These are phyloP conservation scores for Fusarium robinianum DNA, from an alignment of 2,329 filamentous ascomycete species.

Conservation along the genomic window DNA sequence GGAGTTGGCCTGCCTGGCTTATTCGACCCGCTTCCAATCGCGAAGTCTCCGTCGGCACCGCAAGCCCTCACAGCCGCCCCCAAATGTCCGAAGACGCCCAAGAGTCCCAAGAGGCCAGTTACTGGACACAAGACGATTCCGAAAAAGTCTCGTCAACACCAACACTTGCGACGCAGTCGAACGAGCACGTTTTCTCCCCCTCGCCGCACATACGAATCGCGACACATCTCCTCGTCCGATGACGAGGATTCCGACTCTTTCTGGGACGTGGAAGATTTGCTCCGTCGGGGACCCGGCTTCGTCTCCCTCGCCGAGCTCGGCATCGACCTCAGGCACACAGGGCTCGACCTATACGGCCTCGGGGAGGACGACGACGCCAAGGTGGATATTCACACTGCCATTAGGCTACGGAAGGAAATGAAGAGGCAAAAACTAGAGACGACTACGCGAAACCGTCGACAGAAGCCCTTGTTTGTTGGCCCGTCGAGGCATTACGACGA, in stretches of 20 bases:
- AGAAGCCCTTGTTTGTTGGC: constrained; percentile 1
- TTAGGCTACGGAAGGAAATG: constrained; percentile 29
- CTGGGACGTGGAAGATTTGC: constrained; percentile 19
- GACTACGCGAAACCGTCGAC: constrained; percentile 6
- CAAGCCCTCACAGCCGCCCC: constrained; percentile 1
- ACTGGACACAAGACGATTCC: constrained; percentile 20
- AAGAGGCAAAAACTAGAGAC: constrained; percentile 13
- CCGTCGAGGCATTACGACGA: constrained; percentile 17
- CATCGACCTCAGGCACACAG: constrained; percentile 19
- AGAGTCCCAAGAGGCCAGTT: constrained; percentile 11
- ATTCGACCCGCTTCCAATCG: constrained; percentile 29
- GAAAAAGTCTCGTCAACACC: not conserved
- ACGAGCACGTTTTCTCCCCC: constrained; percentile 12
- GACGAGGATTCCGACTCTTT: constrained; percentile 27
- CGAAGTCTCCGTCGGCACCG: constrained; percentile 4
- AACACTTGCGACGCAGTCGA: constrained; percentile 10
- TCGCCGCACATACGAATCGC: constrained; percentile 4
- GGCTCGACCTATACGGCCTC: constrained; percentile 30
- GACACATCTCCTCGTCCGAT: constrained; percentile 12
- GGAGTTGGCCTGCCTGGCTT: constrained; percentile 37
- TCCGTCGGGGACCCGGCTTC: constrained; percentile 19
- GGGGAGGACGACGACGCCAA: constrained; percentile 31
- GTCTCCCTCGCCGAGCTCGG: constrained; percentile 24
- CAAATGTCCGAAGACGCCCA: constrained; percentile 22
- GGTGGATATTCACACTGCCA: constrained; percentile 30